Conservation (phyloP, 352 stramenopile genomes). For the Phytopythium sindhum region DNA sequence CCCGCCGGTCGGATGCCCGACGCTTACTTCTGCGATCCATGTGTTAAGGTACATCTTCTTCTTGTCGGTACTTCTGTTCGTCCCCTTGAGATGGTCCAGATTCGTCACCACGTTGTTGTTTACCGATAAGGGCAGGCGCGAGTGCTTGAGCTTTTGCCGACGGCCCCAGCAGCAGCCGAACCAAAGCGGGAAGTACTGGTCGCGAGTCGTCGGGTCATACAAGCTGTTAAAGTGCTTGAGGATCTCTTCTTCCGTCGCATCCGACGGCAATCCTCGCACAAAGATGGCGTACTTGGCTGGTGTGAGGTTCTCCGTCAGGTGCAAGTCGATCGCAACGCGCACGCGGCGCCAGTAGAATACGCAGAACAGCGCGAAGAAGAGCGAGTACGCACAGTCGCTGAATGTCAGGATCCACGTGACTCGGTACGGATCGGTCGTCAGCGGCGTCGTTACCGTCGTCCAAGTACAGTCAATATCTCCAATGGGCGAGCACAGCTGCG, state of each 20-base stretch:
- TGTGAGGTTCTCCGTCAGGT: constrained; percentile 77
- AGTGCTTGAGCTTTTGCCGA: constrained; percentile 42
- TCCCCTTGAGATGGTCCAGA: constrained; percentile 55
- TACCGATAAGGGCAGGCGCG: constrained; percentile 27
- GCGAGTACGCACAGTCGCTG: constrained; percentile 57
- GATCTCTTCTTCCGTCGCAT: constrained; percentile 66
- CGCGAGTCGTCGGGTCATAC: constrained; percentile 72
- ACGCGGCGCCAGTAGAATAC: constrained; percentile 48
- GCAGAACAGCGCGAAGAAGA: constrained; percentile 68
- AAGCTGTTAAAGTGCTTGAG: constrained; percentile 69
- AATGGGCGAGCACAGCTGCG: constrained; percentile 35
- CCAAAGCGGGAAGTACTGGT: constrained; percentile 61
- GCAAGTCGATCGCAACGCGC: constrained; percentile 45
- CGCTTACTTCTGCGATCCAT: constrained; percentile 86
- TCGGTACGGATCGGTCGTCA: constrained; percentile 47
- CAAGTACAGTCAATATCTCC: constrained; percentile 74
- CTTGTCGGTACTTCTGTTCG: constrained; percentile 22
- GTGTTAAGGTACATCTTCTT: constrained; percentile 59
- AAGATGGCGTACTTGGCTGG: constrained; percentile 83
- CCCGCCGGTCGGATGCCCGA: constrained; percentile 69
- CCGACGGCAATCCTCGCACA: constrained; percentile 59
- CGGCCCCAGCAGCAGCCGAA: constrained; percentile 62
- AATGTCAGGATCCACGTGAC: constrained; percentile 77
- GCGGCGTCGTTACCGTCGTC: constrained; percentile 63
- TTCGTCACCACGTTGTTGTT: constrained; percentile 61